Conservation (phyloP, 2,329 filamentous ascomycete species). For the Chalaropsis ovoidea region DNA sequence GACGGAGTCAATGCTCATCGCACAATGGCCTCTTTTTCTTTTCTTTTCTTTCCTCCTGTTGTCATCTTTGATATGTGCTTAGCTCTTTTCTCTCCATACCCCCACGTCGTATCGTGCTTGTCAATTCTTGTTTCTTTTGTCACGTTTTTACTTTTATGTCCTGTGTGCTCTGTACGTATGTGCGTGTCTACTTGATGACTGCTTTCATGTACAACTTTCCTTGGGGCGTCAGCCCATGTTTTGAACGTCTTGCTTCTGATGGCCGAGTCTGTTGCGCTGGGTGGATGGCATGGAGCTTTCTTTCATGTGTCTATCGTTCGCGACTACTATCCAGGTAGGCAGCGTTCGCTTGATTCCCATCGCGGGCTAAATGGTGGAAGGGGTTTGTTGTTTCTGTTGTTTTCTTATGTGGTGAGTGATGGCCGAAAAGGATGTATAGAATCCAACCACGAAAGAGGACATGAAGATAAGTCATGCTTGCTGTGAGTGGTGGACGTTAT, state of each 20-base stretch:
- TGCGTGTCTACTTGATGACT: neutral
- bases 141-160: neutral
- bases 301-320: neutral
- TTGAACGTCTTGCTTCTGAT: neutral
- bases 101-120: constrained; percentile 17
- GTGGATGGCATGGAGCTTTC: neutral
- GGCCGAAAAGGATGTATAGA: too few species aligned
- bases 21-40: constrained; percentile 1
- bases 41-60: constrained; percentile 5
- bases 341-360: too few species aligned
- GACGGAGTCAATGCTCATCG: constrained; percentile 8
- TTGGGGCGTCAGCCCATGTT: neutral
- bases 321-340: too few species aligned
- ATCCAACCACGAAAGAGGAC: too few species aligned
- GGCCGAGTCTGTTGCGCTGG: neutral
- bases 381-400: too few species aligned
- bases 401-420: too few species aligned
- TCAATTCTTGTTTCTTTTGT: constrained; percentile 21
- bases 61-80: constrained; percentile 13
- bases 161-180: neutral
- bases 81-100: constrained; percentile 12
- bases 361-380: too few species aligned
- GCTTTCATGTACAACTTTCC: neutral
- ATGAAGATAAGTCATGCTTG: too few species aligned
- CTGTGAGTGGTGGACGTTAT: too few species aligned